Evolutionary conservation across 2,329 filamentous ascomycete genomes (phyloP), one percentile per base, ranked within the genome.

Genomic region (Nemania sp.): DNA sequence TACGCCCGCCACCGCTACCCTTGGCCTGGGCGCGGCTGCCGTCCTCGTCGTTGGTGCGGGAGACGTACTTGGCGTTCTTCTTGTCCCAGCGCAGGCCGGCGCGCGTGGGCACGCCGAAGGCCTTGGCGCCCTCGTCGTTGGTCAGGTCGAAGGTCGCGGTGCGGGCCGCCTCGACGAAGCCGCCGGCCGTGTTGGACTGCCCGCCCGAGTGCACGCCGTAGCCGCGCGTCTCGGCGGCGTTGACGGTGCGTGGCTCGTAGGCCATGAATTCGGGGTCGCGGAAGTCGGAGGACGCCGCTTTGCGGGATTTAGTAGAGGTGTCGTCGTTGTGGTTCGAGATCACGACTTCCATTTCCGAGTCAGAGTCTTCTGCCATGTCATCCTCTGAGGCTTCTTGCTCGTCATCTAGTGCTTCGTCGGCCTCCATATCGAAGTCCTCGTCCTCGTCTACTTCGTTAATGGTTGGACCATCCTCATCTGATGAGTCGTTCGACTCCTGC

Each of bases 231-330:
- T 98, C 95, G 60, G 92, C 93, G 4, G 92, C 85, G 79, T 95
- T 96, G 74, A 88, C 87, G 49, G 89, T 90, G 69, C 92, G 90
- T 0, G 96, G 96, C 1, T 89, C 93, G 85, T 99, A 99, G 10
- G 93, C 92, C 94, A 99, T 98, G 89, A 97, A 99, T 74, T 98
- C 94, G 0, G 90, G 87, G 78, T 98, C 94, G 77, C 93, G 89
- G 53, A 90, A 87, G 57, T 69, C 68, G 38, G 47, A 35, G 45
- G 53, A 58, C n/a, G 32, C 26, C 38, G 55, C 32, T 22, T 69
- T 66, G 60, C 66, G 60, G 57, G 72, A 61, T 79, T 84, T 88
- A 77, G 80, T 89, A 70, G 82, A 82, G 75, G 82, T 77, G 72
- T 85, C 81, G 54, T 71, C 55, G 52, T 24, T 49, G 52, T 87